Conservation (phyloP, 306 rosid genomes). For the Oemleria cerasiformis region DNA sequence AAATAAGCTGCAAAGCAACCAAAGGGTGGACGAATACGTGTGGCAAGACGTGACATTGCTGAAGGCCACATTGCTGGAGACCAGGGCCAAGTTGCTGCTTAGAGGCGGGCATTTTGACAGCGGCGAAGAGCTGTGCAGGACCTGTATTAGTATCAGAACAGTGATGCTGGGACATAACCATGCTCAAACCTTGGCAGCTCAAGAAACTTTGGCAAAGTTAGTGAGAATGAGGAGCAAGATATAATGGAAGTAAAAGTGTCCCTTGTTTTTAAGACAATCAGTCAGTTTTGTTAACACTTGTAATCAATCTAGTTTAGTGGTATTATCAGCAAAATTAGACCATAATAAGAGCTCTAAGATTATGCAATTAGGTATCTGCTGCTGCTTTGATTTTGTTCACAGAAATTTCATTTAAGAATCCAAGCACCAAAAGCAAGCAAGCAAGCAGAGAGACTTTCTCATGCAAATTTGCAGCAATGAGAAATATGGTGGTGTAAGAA, state of each 20-base stretch:
- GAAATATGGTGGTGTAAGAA: neutral
- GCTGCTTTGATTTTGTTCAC: neutral
- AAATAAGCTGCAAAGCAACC: conserved; percentile 55
- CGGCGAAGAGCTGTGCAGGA: conserved; percentile 75
- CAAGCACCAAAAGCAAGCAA: neutral
- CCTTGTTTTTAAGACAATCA: conserved; percentile 10
- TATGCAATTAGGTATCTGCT: neutral
- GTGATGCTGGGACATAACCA: conserved; percentile 89
- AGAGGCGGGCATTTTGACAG: conserved; percentile 77
- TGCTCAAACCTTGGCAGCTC: conserved; percentile 80
- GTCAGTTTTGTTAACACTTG: conserved; percentile 28
- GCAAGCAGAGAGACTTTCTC: neutral
- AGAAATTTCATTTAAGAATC: neutral
- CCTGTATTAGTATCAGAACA: conserved; percentile 82
- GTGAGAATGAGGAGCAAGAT: conserved; percentile 84
- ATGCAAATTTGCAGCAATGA: neutral
- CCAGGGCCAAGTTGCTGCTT: conserved; percentile 70
- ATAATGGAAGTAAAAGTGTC: conserved; percentile 15
- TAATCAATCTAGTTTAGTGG: conserved; percentile 26
- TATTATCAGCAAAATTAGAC: conserved; percentile 9
- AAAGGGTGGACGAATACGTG: conserved; percentile 71
- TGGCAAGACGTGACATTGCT: conserved; percentile 90
- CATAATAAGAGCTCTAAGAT: neutral
- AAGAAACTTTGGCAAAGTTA: conserved; percentile 72
- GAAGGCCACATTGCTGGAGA: conserved; percentile 83